Evolutionary conservation across 768 basidiomycete genomes (phyloP).

Genomic region (Leucogyrophana mollusca): DNA sequence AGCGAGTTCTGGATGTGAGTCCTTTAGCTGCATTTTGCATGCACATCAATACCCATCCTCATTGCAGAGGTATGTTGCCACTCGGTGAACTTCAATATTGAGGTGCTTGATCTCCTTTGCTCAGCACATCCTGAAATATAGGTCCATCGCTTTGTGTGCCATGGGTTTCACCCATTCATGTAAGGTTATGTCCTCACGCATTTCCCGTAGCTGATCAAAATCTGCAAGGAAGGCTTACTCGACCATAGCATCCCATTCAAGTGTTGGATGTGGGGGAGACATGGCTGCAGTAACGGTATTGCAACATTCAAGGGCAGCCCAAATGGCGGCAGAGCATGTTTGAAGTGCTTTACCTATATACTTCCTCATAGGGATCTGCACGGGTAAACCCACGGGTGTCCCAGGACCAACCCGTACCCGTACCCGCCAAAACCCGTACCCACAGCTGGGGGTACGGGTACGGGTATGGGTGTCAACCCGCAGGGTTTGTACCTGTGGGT

Average conservation of each 20-base stretch:
- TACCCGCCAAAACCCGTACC: no score
- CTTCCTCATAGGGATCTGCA: no score
- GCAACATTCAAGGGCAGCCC: conserved; percentile 11
- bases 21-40: conserved; percentile 1
- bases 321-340: conserved; percentile 6
- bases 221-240: no score
- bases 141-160: conserved; percentile 11
- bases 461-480: no score
- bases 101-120: conserved; percentile 16
- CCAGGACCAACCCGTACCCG: no score
- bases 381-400: no score
- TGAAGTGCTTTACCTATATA: conserved; percentile 7
- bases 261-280: conserved; percentile 5
- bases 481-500: no score
- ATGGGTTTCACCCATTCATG: conserved; percentile 13
- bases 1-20: conserved; percentile 3
- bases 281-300: no score
- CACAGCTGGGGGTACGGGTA: no score
- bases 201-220: conserved; percentile 15
- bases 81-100: conserved; percentile 18
- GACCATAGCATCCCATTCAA: conserved; percentile 20
- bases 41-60: conserved; percentile 2
- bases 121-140: conserved; percentile 14
- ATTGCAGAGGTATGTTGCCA: conserved; percentile 18
- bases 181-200: conserved; percentile 9